A percentile compares a stretch with the other conserved stretches of the same genome.
Evolutionary conservation across 352 stramenopile species (phyloP).

Genomic region (Blastocystis hominis): DNA sequence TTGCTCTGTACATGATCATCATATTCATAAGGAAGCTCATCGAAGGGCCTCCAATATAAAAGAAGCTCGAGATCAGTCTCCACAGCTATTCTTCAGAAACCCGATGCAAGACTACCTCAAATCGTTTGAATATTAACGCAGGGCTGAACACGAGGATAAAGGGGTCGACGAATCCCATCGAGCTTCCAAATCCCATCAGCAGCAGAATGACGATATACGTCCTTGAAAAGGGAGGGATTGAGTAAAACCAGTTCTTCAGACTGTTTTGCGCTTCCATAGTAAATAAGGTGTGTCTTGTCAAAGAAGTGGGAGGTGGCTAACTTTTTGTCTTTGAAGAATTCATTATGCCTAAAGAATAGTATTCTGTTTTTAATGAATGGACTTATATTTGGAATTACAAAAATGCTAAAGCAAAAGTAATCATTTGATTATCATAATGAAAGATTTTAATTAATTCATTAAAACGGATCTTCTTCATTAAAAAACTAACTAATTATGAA

Average conservation of each 20-base stretch:
- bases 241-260: neutral
- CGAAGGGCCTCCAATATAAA: constrained; percentile 54
- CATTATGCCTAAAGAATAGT: no score
- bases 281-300: neutral
- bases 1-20: constrained; percentile 42
- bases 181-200: constrained; percentile 18
- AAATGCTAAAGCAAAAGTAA: no score
- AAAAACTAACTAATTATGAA: no score
- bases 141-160: constrained; percentile 1
- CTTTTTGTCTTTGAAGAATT: no score
- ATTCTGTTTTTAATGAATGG: no score
- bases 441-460: no score
- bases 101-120: neutral
- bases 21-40: constrained; percentile 43
- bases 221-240: constrained; percentile 23
- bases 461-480: no score
- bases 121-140: neutral
- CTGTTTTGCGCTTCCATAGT: constrained; percentile 10
- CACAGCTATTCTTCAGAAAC: constrained; percentile 11
- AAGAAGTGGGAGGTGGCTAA: no score
- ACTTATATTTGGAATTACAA: no score
- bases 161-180: neutral
- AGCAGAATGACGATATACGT: constrained; percentile 42
- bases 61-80: constrained; percentile 48
- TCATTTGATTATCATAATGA: no score